Evolutionary conservation across 2,329 filamentous ascomycete species (phyloP), one percentile per base, ranked within the genome.

Genomic region (Colletotrichum melonis): DNA sequence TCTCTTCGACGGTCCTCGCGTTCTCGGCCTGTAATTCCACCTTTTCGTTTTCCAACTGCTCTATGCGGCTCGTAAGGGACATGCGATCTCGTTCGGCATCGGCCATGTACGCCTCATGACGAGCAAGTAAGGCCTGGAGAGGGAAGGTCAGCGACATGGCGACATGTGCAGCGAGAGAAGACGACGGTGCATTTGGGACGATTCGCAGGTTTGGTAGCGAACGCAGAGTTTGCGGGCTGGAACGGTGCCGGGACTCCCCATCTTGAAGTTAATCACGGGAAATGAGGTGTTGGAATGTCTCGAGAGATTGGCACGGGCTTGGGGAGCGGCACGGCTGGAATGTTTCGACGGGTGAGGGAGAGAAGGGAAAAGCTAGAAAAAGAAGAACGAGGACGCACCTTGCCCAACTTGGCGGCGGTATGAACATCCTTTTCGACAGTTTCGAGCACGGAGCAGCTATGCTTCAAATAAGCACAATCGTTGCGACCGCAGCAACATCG

Each of bases 61-160:
- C 92, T 80, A 98, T 95, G 74, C 90, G 93, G 59, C 86, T 83
- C 57, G 90, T 88, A 84, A 98, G 91, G 74, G 92, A 90, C 74
- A 88, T 86, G 74, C 95, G 93, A 81, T 98, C 95, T 77, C 92
- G 91, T 86, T 98, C 95, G 73, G 95, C 95, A 82, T 98, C 95
- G 77, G 92, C 92, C 88, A 98, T 96, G 84, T 97, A 98, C 73
- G 94, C 92, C 86, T 98, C 95, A 89, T 99, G 95, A 78, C 96
- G 93, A 76, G 93, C 91, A 55, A 99, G 91, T 69, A 99, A 88
- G 73, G 95, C 95, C 97, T 98, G 92, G 72, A 93, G 83, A 67
- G 89, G 86, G 84, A 91, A 93, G 66, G 91, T 97, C 84, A 97
- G 93, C 85, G 88, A 86, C 74, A 78, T 77, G 56, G 71, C 63